Evolutionary conservation across 495 filamentous ascomycete species (phyloP).

Genomic region (Oleoguttula mirabilis): DNA sequence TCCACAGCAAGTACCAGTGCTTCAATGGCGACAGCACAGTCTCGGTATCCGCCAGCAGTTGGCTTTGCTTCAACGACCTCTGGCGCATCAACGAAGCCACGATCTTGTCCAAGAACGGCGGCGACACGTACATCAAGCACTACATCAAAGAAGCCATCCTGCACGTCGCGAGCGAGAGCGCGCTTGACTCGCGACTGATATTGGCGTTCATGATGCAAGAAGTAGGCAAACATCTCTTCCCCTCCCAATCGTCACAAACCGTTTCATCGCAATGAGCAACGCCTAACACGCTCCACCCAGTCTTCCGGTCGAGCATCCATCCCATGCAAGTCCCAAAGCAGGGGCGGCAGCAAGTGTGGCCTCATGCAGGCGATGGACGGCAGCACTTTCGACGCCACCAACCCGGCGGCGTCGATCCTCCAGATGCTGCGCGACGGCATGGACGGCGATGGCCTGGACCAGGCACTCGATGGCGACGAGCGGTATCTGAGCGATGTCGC

Average conservation of each 20-base stretch:
- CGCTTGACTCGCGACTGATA: slow-evolving; percentile 8
- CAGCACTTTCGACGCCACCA: slow-evolving; percentile 4
- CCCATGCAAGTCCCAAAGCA: slow-evolving; percentile 5
- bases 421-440: slow-evolving; percentile 14
- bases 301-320: slow-evolving; percentile 4
- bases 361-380: slow-evolving; percentile 12
- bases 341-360: slow-evolving; percentile 6
- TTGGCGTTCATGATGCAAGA: slow-evolving; percentile 14
- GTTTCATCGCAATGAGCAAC: not conserved
- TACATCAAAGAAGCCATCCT: slow-evolving; percentile 10
- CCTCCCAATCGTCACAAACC: too few species aligned
- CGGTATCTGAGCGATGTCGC: slow-evolving; percentile 13
- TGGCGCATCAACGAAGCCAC: slow-evolving; percentile 7
- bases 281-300: too few species aligned
- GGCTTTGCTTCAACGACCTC: slow-evolving; percentile 9
- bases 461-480: not conserved
- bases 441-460: slow-evolving; percentile 1
- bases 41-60: not conserved
- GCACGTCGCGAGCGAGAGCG: slow-evolving; percentile 1
- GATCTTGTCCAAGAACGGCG: slow-evolving; percentile 4
- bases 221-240: too few species aligned
- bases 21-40: too few species aligned
- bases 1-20: too few species aligned
- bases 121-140: slow-evolving; percentile 4
- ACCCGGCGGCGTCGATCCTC: slow-evolving; percentile 6